phyloP scores from a whole-genome alignment of 2,329 filamentous ascomycete genomes.

The Talaromyces verruculosus region DNA sequence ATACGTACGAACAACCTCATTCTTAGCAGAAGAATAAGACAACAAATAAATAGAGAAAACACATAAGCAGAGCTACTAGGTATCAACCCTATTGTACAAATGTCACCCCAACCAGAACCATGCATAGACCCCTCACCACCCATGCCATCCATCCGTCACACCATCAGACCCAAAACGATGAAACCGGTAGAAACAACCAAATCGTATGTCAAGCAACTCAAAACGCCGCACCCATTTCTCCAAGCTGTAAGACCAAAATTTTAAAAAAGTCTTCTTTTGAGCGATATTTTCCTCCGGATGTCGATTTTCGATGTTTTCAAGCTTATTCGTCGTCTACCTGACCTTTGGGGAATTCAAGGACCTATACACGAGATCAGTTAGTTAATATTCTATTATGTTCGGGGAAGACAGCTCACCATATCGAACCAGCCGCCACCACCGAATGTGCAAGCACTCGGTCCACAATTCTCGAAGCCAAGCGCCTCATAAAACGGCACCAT shows the following conservation, averaged over 20 bases:
- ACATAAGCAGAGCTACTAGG: background rate
- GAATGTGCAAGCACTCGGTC: constrained; percentile 68
- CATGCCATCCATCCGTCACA: background rate
- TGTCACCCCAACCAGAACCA: background rate
- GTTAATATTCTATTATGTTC: too few species aligned
- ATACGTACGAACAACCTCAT: background rate
- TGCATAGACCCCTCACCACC: constrained; percentile 8
- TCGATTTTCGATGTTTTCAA: background rate
- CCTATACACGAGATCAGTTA: constrained; percentile 23
- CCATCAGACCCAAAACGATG: background rate
- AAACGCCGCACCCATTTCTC: constrained; percentile 1
- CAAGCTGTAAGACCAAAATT: background rate
- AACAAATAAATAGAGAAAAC: background rate
- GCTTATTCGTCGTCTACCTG: constrained; percentile 19
- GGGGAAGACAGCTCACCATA: constrained; percentile 57
- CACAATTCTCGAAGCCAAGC: constrained; percentile 69
- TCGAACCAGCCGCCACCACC: constrained; percentile 80
- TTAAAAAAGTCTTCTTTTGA: background rate
- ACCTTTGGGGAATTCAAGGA: constrained; percentile 32
- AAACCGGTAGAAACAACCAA: background rate
- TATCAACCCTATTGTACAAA: constrained; percentile 8
- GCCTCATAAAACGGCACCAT: constrained; percentile 73
- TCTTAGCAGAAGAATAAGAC: background rate
- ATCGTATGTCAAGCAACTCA: background rate
- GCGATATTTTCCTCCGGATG: background rate